phyloP scores from a whole-genome alignment of 164 flowering plant genomes.

The Vitis cinerea region DNA sequence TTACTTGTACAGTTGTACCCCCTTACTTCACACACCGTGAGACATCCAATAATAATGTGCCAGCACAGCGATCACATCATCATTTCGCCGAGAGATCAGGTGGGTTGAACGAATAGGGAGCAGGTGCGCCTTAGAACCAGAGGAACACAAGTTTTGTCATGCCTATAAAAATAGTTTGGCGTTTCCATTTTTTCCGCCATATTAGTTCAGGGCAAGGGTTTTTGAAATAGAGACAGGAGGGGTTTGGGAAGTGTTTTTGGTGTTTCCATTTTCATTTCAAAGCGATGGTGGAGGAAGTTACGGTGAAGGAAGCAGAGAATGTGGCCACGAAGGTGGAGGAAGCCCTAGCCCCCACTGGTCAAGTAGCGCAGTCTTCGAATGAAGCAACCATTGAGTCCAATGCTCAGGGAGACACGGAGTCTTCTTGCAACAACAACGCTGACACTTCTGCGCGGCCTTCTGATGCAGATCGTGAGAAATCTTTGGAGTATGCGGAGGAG shows the following conservation, averaged over 20 bases:
- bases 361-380: constrained; percentile 12
- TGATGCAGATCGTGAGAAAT: constrained; percentile 39
- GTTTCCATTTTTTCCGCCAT: constrained; percentile 12
- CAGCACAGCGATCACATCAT: too few species aligned
- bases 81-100: too few species aligned
- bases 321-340: constrained; percentile 10
- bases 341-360: constrained; percentile 9
- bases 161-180: too few species aligned
- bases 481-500: constrained; percentile 62
- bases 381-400: constrained; percentile 34
- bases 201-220: too few species aligned
- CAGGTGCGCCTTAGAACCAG: too few species aligned
- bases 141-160: too few species aligned
- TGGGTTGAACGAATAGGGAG: too few species aligned
- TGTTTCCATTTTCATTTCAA: neutral
- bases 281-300: constrained; percentile 20
- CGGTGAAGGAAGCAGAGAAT: constrained; percentile 1
- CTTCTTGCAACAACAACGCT: constrained; percentile 33
- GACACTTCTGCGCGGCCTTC: constrained; percentile 24
- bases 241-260: neutral
- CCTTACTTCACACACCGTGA: too few species aligned
- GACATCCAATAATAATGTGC: too few species aligned
- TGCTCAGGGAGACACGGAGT: constrained; percentile 36
- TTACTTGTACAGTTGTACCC: too few species aligned
- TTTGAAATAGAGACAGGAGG: too few species aligned